Evolutionary conservation across 495 filamentous ascomycete species (phyloP).

Genomic region (Recurvomyces mirabilis): DNA sequence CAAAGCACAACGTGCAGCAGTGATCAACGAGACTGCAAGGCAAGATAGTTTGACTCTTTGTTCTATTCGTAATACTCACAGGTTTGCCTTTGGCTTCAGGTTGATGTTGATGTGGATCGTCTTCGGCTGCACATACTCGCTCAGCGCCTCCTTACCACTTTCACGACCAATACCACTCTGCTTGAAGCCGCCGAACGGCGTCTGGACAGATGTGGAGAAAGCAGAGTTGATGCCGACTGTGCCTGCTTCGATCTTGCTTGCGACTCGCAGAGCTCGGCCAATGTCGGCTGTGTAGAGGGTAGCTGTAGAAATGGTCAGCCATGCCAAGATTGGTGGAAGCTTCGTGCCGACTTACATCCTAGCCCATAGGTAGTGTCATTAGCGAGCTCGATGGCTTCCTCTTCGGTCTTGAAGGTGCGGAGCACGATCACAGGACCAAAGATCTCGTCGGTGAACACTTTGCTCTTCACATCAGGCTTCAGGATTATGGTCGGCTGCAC

Average conservation of each 20-base stretch:
- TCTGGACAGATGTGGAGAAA: constrained; percentile 27
- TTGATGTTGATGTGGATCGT: constrained; percentile 38
- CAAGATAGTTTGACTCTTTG: too few species aligned
- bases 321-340: background rate
- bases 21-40: too few species aligned
- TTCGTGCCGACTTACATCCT: constrained; percentile 7
- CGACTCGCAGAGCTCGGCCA: constrained; percentile 39
- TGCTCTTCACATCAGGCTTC: constrained; percentile 32
- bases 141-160: constrained; percentile 34
- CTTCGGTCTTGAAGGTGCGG: constrained; percentile 42
- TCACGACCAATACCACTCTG: constrained; percentile 41
- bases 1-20: too few species aligned
- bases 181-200: constrained; percentile 44
- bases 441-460: constrained; percentile 41
- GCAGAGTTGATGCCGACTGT: constrained; percentile 46
- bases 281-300: constrained; percentile 42
- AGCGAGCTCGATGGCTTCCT: constrained; percentile 39
- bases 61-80: too few species aligned
- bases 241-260: constrained; percentile 39
- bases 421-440: constrained; percentile 43
- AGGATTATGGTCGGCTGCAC: constrained; percentile 41
- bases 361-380: constrained; percentile 41
- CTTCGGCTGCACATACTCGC: constrained; percentile 35
- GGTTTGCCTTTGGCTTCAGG: constrained; percentile 5
- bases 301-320: constrained; percentile 7